A percentile compares a stretch with the other conserved stretches of the same genome.
Conservation (phyloP, 768 basidiomycete species). For the Cystobasidium onofrii region DNA sequence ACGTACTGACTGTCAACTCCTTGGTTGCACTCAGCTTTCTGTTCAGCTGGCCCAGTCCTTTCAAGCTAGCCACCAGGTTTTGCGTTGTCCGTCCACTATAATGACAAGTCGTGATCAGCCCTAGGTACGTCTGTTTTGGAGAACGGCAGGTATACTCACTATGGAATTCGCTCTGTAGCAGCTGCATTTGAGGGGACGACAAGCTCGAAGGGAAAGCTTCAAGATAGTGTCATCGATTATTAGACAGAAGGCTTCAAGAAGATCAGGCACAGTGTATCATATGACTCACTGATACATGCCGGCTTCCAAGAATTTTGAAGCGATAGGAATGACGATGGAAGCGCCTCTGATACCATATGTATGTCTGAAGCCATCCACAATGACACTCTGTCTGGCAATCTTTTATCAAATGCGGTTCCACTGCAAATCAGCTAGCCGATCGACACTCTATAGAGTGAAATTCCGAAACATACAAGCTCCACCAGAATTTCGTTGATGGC, state of each 20-base stretch:
- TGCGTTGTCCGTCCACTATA: neutral
- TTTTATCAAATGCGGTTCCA: neutral
- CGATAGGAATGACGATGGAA: neutral
- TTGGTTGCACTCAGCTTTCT: neutral
- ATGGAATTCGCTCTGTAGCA: neutral
- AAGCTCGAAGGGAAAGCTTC: conserved; percentile 16
- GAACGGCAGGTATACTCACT: neutral
- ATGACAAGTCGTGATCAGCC: neutral
- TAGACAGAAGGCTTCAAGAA: no score
- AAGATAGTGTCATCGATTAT: neutral
- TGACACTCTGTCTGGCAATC: conserved; percentile 5
- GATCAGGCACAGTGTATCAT: no score
- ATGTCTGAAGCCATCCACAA: conserved; percentile 3
- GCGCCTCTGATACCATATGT: neutral
- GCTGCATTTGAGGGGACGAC: conserved; percentile 10
- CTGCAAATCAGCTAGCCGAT: neutral
- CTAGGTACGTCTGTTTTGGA: neutral
- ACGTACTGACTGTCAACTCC: neutral
- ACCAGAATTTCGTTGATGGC: neutral
- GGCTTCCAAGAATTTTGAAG: neutral
- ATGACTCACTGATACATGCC: neutral
- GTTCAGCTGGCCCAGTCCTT: neutral
- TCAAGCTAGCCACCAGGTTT: neutral
- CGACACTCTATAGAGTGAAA: no score
- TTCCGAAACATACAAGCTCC: neutral